Percentiles rank a stretch among this genome's conserved stretches.
Evolutionary conservation across 805 yeast species (phyloP).

Genomic region (Brettanomyces bruxellensis): DNA sequence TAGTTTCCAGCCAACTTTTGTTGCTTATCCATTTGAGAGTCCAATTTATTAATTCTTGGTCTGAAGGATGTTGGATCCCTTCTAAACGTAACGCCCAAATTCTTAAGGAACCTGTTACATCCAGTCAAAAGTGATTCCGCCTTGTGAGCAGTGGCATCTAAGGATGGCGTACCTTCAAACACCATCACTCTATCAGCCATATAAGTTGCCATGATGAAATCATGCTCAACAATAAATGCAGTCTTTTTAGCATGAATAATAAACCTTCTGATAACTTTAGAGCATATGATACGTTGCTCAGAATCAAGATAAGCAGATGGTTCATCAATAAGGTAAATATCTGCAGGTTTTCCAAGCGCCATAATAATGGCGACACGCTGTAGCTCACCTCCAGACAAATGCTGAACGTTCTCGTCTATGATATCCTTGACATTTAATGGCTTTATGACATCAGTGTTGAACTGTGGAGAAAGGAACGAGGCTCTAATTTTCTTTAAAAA

Average conservation of each 20-base stretch:
- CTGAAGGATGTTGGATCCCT: constrained; percentile 98
- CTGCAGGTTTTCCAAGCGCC: constrained; percentile 91
- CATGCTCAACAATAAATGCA: constrained; percentile 99
- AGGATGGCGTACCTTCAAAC: constrained; percentile 91
- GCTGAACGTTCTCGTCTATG: constrained; percentile 96
- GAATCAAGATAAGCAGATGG: constrained; percentile 99
- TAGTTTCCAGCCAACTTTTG: constrained; percentile 89
- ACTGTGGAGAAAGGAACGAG: constrained; percentile 90
- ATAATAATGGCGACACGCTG: constrained; percentile 98
- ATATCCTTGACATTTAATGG: constrained; percentile 90
- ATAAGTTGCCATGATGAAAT: constrained; percentile 99
- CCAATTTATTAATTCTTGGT: constrained; percentile 97
- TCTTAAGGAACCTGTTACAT: constrained; percentile 93
- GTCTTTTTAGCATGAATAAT: constrained; percentile 95
- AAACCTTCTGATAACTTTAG: constrained; percentile 96
- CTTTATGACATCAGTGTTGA: constrained; percentile 95
- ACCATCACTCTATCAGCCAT: constrained; percentile 98
- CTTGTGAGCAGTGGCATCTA: constrained; percentile 71
- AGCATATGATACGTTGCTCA: constrained; percentile 98
- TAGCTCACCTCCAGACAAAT: constrained; percentile 97
- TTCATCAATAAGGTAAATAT: constrained; percentile 94
- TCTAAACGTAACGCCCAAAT: constrained; percentile 95
- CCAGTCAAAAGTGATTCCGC: constrained; percentile 96
- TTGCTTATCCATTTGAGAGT: constrained; percentile 98
- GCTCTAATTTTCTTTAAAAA: constrained; percentile 95